phyloP scores from a whole-genome alignment of 768 basidiomycete genomes.

The Boletus vermiculosoides region DNA sequence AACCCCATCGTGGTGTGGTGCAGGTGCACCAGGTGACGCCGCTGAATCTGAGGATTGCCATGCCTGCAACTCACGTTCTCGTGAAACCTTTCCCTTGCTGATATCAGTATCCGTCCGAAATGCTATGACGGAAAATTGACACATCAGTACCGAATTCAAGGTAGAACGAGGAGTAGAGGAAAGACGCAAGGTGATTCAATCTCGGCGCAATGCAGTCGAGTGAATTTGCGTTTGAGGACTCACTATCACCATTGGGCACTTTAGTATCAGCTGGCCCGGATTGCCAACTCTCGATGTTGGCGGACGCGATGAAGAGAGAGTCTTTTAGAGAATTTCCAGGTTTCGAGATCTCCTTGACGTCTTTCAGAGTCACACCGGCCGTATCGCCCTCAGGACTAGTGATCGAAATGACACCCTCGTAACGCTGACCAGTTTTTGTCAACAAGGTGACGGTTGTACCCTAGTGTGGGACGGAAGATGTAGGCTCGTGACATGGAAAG shows the following conservation, averaged over 20 bases:
- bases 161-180: not conserved
- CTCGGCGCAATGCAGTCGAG: not conserved
- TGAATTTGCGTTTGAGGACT: conserved; percentile 30
- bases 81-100: conserved; percentile 49
- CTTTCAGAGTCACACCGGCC: conserved; percentile 69
- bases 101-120: conserved; percentile 87
- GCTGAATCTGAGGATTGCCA: conserved; percentile 56
- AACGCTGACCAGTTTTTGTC: conserved; percentile 69
- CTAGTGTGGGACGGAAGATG: conserved; percentile 37
- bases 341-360: conserved; percentile 69
- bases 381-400: conserved; percentile 66
- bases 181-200: not conserved
- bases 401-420: conserved; percentile 68
- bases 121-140: conserved; percentile 39
- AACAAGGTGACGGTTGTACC: conserved; percentile 77
- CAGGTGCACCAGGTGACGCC: conserved; percentile 27
- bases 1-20: conserved; percentile 28
- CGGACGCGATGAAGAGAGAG: conserved; percentile 62
- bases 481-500: conserved; percentile 11
- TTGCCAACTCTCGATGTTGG: conserved; percentile 71
- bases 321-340: conserved; percentile 73
- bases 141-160: conserved; percentile 14
- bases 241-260: conserved; percentile 69
- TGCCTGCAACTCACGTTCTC: conserved; percentile 78
- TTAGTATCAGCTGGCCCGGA: conserved; percentile 74